These are phyloP conservation scores for Elongisporangium anandrum DNA, from an alignment of 352 stramenopile species.

Conservation along the genomic window DNA sequence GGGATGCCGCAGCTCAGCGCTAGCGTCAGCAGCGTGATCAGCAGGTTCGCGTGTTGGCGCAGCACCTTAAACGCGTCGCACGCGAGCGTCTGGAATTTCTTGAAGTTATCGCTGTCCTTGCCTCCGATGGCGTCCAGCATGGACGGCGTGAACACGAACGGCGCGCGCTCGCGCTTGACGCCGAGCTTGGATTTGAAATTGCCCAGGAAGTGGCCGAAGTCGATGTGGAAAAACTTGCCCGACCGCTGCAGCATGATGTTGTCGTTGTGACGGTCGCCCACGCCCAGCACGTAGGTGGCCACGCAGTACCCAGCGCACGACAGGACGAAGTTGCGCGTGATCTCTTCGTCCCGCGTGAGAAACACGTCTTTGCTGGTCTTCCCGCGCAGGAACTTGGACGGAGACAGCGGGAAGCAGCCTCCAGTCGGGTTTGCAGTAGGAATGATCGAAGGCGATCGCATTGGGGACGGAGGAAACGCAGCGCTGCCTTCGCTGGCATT, in stretches of 20 bases:
- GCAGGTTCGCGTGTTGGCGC: slow-evolving; percentile 65
- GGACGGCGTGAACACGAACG: slow-evolving; percentile 91
- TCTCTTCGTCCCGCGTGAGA: slow-evolving; percentile 34
- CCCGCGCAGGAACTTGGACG: slow-evolving; percentile 22
- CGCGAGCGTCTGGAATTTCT: slow-evolving; percentile 64
- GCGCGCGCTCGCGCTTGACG: slow-evolving; percentile 86
- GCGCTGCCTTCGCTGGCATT: neutral
- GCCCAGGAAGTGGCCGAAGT: slow-evolving; percentile 95
- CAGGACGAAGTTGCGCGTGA: slow-evolving; percentile 85
- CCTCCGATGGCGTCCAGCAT: slow-evolving; percentile 87
- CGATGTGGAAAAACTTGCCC: slow-evolving; percentile 95
- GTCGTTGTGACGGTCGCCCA: slow-evolving; percentile 93
- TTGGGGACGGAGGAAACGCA: neutral
- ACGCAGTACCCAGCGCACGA: slow-evolving; percentile 92
- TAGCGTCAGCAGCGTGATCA: slow-evolving; percentile 81
- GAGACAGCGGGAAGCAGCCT: slow-evolving; percentile 49
- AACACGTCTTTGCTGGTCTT: slow-evolving; percentile 19
- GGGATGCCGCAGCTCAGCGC: slow-evolving; percentile 78
- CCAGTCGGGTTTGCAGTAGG: neutral
- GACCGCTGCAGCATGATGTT: slow-evolving; percentile 95
- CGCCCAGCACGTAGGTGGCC: slow-evolving; percentile 91
- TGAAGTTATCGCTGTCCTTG: slow-evolving; percentile 69
- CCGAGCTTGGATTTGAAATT: slow-evolving; percentile 94
- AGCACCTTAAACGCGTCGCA: slow-evolving; percentile 72
- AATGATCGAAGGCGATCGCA: neutral